Evolutionary conservation across 805 yeast genomes (phyloP), one percentile per base, ranked within the genome.

Genomic region (Nakazawaea ishiwadae): DNA sequence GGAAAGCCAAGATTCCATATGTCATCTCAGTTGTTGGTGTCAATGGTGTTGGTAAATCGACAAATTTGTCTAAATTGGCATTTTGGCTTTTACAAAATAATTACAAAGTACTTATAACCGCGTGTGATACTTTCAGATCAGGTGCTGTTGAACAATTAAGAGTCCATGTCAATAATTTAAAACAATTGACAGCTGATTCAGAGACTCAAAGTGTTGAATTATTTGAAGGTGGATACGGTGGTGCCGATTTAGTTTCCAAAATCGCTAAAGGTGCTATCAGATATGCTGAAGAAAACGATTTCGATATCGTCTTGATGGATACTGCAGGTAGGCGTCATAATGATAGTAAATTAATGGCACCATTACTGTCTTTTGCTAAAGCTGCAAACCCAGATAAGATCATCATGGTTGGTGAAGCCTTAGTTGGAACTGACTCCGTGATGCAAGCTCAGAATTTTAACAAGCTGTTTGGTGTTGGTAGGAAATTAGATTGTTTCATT

Each of bases 81-180:
- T 91, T 86, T 60, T 91, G 99, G 99, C 71, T 91, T 39, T 65
- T 91, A 43, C 97, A 93, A 56, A 91, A 93, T 60, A 80, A 91
- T 55, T 72, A 86, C 59, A 79, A 76, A 50, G 96, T 91, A 1
- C 69, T 91, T 39, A 84, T 91, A 52, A 95, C 96, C 17, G 99
- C 99, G 0, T 91, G 98, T 65, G 99, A 91, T 65, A 93, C 99
- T 0, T 91, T 91, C 66, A 75, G 99, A 62, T 87, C 96, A 1
- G 99, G 99, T 39, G 99, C 99, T 1, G 97, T 91, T n/a, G 98
- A 91, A 60, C 99, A 91, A 64, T 69, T 91, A 46, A 79, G 93
- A 51, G 96, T 90, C 2, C 99, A 91, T 63, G 98, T 91, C 2
- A 81, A 81, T 47, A 86, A 93, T 54, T 68, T 91, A 48, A 76